phyloP scores from a whole-genome alignment of 108 stramenopile genomes.

The Skeletonema potamos region DNA sequence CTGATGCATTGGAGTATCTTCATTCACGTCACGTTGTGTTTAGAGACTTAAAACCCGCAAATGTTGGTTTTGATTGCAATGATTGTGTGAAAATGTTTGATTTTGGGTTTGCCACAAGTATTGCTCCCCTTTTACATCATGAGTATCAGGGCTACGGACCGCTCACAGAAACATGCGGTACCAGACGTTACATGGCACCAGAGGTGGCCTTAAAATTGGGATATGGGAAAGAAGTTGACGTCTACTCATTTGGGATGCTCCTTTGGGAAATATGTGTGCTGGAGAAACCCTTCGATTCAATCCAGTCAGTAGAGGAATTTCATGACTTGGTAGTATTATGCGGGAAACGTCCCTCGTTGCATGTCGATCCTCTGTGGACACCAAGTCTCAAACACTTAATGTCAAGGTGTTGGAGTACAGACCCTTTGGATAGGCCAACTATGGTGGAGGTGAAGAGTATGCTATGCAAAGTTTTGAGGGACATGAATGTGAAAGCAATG shows the following conservation, averaged over 20 bases:
- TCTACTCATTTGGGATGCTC: slow-evolving; percentile 73
- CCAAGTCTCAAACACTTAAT: slow-evolving; percentile 63
- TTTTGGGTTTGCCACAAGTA: slow-evolving; percentile 64
- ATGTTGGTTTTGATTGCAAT: slow-evolving; percentile 69
- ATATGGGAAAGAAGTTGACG: slow-evolving; percentile 57
- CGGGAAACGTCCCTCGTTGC: slow-evolving; percentile 62
- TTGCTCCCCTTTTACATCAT: slow-evolving; percentile 27
- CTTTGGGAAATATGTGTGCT: slow-evolving; percentile 64
- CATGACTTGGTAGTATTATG: slow-evolving; percentile 50
- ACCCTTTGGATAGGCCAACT: slow-evolving; percentile 51
- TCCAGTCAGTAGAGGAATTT: slow-evolving; percentile 23
- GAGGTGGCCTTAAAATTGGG: slow-evolving; percentile 36
- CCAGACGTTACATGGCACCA: slow-evolving; percentile 42
- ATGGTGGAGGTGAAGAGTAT: slow-evolving; percentile 47
- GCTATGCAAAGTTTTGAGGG: slow-evolving; percentile 35
- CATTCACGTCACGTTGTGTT: slow-evolving; percentile 69
- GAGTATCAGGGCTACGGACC: slow-evolving; percentile 27
- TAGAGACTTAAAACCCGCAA: slow-evolving; percentile 76
- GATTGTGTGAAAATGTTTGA: slow-evolving; percentile 73
- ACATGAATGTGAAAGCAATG: slow-evolving; percentile 15
- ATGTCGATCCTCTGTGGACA: slow-evolving; percentile 63
- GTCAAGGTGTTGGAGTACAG: slow-evolving; percentile 59
- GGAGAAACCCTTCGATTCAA: slow-evolving; percentile 65
- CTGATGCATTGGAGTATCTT: slow-evolving; percentile 70
- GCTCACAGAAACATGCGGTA: slow-evolving; percentile 39